Conservation (phyloP, 2,329 filamentous ascomycete genomes). For the Xylariaceae sp. region DNA sequence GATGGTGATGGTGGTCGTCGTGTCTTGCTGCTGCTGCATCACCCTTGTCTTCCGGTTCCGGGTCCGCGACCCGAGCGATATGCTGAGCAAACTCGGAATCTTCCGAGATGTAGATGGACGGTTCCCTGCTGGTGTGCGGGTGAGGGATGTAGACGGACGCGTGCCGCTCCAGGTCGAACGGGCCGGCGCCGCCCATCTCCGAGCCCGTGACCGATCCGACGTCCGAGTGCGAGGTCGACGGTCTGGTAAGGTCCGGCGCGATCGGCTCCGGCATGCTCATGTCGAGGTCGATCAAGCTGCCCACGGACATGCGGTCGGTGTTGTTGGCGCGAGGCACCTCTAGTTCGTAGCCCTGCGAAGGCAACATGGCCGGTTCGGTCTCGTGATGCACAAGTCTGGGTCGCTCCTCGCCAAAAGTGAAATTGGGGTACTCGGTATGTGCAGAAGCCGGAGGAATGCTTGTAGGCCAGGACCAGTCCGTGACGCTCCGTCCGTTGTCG, state of each 20-base stretch:
- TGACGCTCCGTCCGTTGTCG: slow-evolving; percentile 45
- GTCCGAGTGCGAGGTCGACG: slow-evolving; percentile 57
- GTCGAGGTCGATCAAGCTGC: slow-evolving; percentile 50
- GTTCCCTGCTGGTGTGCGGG: slow-evolving; percentile 41
- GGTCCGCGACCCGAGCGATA: slow-evolving; percentile 17
- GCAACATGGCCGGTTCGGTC: slow-evolving; percentile 43
- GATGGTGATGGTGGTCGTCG: neutral
- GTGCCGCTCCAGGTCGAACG: slow-evolving; percentile 60
- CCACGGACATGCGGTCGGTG: slow-evolving; percentile 38
- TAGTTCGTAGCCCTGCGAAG: slow-evolving; percentile 39
- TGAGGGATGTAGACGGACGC: slow-evolving; percentile 46
- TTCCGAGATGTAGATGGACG: slow-evolving; percentile 57
- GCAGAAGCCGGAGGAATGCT: slow-evolving; percentile 48
- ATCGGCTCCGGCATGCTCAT: slow-evolving; percentile 47
- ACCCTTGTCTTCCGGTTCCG: slow-evolving; percentile 8
- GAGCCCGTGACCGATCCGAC: slow-evolving; percentile 51
- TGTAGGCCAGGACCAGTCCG: slow-evolving; percentile 55
- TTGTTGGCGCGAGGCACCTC: slow-evolving; percentile 31
- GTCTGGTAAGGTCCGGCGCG: slow-evolving; percentile 42
- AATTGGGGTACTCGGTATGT: slow-evolving; percentile 48
- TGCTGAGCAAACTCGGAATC: slow-evolving; percentile 44
- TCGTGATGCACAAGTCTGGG: slow-evolving; percentile 45
- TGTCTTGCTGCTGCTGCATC: neutral
- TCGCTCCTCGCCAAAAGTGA: slow-evolving; percentile 40
- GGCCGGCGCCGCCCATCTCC: slow-evolving; percentile 49